Base-by-base conservation (phyloP, 495 filamentous ascomycete genomes). In the Tuber magnatum region DNA sequence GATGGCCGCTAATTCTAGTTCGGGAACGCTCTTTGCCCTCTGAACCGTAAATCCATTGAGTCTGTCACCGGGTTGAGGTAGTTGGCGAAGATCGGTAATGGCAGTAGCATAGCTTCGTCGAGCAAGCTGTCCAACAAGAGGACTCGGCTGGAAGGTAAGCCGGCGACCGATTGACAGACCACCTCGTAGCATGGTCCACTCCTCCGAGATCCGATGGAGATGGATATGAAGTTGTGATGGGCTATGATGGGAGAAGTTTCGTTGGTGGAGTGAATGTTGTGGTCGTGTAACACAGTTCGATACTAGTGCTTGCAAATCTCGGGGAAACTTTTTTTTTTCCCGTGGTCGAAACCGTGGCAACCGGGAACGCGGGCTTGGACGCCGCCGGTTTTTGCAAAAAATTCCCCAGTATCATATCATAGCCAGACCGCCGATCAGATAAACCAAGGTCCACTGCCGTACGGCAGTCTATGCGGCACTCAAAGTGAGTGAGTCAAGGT, bases 41-140 rank as follows among this genome's bases (percentile, higher is more conserved):
- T 92, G 86, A 61, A 98, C 86, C 1, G 93, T 97, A 84, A 99
- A 99, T 75, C 96, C 96, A 84, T 97, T 91, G 41, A 97, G 87
- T 82, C 91, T 90, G 80, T 94, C 91, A 76, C 95, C 95, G 8
- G 90, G 87, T 65, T 89, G 89, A 5, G 93, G 93, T 73, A 90
- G 90, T 78, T 87, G 88, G 28, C 89, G 86, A 71, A 94, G 85
- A 79, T 91, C 90, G 9, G 91, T 92, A 41, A 93, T 88, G 46
- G 91, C 88, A 77, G 76, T 79, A 28, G 81, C 81, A 78, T 78
- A 82, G 18, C 48, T 40, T 28, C 78, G 74, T 46, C 70, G 69
- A 24, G 73, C 35, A 39, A 65, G 48, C 18, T 41, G 73, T 42
- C 69, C 71, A 39, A 69, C 14, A 43, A 70, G 32, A 68, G 48